Base-by-base conservation (phyloP, 441 rosid genomes). In the Corymbia calophylla region DNA sequence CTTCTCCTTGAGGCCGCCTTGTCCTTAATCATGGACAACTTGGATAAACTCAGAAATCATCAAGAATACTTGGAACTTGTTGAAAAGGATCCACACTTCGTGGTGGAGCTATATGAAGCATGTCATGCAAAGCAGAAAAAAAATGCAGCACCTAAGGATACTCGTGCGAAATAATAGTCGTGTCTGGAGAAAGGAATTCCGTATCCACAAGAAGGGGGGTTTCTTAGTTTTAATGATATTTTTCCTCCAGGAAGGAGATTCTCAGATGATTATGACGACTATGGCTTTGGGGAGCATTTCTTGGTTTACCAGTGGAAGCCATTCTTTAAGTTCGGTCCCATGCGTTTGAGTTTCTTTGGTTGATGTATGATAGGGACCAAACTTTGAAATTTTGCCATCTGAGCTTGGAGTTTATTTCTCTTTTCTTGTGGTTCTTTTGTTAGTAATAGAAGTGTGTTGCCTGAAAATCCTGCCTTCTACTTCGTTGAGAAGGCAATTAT, bases 101-200 rank as follows among this genome's bases (percentile, higher is more conserved):
- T 96, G 4, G 97, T 97, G 73, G 96, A 96, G 88, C 96, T 97
- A 64, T 97, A 95, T 68, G 98, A 97, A 92, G 96, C 98, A 92
- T 90, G 58, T 53, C 7, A 66, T 29, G 32, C 17, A 62, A 96
- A 92, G 90, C 97, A 96, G 92, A 95, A 94, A 31, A 97, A 97
- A 96, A 96, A 96, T 13, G 98, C 97, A 58, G 96, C 94, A 27
- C 92, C 31, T 55, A 91, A 91, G 93, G 93, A 92, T 90, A 64
- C 55, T 9, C 66, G 3, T 29, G 47, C 8, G 17, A 58, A 62
- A 15, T 3, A 29, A 62, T 62, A 62, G 32, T 62, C 68, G 29
- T 62, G 32, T 62, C 9, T 29, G 68, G 73, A 64, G 73, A 31
- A 66, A 62, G 68, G 73, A n/a, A 66, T 1, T 64, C 29, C 11